Evolutionary conservation across 2,329 filamentous ascomycete species (phyloP), one percentile per base, ranked within the genome.

Genomic region (Penicillium sp.): DNA sequence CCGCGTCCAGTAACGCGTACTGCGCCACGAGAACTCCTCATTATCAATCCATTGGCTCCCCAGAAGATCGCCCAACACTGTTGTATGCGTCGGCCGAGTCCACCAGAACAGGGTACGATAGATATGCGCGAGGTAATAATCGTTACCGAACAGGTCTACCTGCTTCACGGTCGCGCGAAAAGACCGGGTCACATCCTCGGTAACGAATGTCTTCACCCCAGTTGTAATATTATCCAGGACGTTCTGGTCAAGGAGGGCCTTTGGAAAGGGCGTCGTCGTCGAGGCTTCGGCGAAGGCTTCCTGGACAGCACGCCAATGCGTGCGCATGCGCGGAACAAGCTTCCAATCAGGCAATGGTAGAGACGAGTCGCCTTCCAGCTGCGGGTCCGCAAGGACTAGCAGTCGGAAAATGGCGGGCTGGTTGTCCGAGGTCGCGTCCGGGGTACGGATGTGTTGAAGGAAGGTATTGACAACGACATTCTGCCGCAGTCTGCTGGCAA

Each of bases 41-140:
- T 97, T 88, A 54, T 85, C 85, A 63, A 99, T 90, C 95, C 95
- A 99, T 76, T 99, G 95, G 71, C 93, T 97, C 10, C 95, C 95
- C 10, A 99, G 81, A 60, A 99, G 81, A 74, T 99, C 95, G 3
- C 95, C 95, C 4, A 99, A 82, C 0, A 98, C 93, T 0, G 90
- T 88, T 22, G 95, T 87, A 75, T 99, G 95, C 0, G 92, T 96
- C 8, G 95, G 95, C 16, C 82, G 80, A 0, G 90, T 86, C 89
- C 91, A 96, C 92, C 93, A 96, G 67, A 86, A 84, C 53, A 97
- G 78, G 0, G 88, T 90, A 16, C 92, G 86, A 77, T 96, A 97
- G 60, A 97, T 93, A 75, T 99, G 95, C 22, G 91, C 92, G 35
- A 99, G 85, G 76, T 98, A 99, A 72, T 88, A 91, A 78, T 99